These are phyloP conservation scores for Aureobasidium namibiae DNA, from an alignment of 2,329 filamentous ascomycete genomes.

Conservation along the genomic window DNA sequence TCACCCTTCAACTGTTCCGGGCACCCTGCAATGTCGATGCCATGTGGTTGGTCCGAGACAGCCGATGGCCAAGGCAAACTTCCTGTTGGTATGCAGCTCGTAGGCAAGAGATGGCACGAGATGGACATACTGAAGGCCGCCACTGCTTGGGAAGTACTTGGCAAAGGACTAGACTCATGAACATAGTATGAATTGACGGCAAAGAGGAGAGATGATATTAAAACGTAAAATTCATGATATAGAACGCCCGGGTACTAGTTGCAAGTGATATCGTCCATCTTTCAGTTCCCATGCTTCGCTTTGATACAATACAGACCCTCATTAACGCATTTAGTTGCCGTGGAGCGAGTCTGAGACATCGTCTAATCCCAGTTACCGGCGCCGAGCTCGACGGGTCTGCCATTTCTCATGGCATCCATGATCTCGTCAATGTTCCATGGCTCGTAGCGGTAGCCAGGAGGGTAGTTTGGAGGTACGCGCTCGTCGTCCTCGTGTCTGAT, in stretches of 20 bases:
- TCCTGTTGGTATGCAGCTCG: constrained; percentile 30
- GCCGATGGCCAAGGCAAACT: constrained; percentile 22
- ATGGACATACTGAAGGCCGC: constrained; percentile 27
- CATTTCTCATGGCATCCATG: constrained; percentile 30
- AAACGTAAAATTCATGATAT: constrained; percentile 6
- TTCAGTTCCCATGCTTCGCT: constrained; percentile 11
- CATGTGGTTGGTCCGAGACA: constrained; percentile 29
- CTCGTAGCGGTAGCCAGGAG: constrained; percentile 27
- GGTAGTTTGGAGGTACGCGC: constrained; percentile 36
- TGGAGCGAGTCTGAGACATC: background rate
- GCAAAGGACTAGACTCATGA: constrained; percentile 14
- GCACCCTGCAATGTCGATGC: constrained; percentile 43
- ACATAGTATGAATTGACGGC: too few relatives aligned
- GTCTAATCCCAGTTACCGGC: constrained; percentile 24
- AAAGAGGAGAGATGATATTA: background rate
- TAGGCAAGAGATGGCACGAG: constrained; percentile 29
- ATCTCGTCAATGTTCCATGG: constrained; percentile 38
- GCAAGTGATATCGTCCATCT: background rate
- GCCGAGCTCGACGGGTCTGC: constrained; percentile 28
- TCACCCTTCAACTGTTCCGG: constrained; percentile 44
- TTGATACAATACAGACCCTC: background rate
- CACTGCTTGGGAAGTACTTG: constrained; percentile 28
- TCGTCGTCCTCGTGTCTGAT: constrained; percentile 35
- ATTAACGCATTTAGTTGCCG: background rate
- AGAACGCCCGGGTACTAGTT: constrained; percentile 8